A percentile compares a stretch with the other conserved stretches of the same genome.
phyloP scores from a whole-genome alignment of 2,329 filamentous ascomycete genomes.

The Fusarium dlaminii region DNA sequence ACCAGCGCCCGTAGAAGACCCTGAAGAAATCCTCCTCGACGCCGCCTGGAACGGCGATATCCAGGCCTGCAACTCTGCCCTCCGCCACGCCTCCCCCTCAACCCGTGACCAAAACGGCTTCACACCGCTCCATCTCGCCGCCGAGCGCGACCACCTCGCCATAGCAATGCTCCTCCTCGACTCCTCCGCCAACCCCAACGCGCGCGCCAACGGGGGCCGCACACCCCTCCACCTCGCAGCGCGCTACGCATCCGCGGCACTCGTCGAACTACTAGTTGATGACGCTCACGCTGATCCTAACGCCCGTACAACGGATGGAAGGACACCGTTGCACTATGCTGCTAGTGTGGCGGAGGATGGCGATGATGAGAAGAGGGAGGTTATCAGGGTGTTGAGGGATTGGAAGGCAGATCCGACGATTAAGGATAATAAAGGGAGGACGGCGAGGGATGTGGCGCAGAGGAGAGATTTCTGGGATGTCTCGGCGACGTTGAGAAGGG shows the following conservation, averaged over 20 bases:
- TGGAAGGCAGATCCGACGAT: constrained; percentile 45
- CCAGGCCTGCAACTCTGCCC: constrained; percentile 36
- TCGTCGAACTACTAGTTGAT: constrained; percentile 47
- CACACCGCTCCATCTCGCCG: constrained; percentile 46
- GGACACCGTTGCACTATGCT: constrained; percentile 47
- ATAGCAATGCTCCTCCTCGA: constrained; percentile 48
- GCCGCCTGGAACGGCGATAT: constrained; percentile 48
- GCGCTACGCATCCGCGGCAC: constrained; percentile 42
- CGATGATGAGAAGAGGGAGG: constrained; percentile 45
- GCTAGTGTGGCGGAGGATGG: constrained; percentile 45
- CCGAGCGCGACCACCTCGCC: constrained; percentile 46
- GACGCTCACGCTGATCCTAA: constrained; percentile 44
- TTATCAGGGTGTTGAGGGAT: constrained; percentile 44
- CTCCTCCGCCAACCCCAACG: constrained; percentile 38
- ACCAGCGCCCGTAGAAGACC: constrained; percentile 6
- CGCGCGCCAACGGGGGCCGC: constrained; percentile 44
- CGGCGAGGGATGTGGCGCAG: constrained; percentile 46
- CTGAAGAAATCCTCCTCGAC: constrained; percentile 42
- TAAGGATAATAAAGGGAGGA: constrained; percentile 40
- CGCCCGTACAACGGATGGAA: constrained; percentile 42
- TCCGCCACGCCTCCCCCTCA: constrained; percentile 37
- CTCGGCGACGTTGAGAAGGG: constrained; percentile 45
- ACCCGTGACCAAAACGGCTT: constrained; percentile 44
- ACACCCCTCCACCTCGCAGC: constrained; percentile 47
- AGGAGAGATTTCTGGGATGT: constrained; percentile 47